phyloP scores from a whole-genome alignment of 1,284 basidiomycete genomes.

The Puccinia coronata region DNA sequence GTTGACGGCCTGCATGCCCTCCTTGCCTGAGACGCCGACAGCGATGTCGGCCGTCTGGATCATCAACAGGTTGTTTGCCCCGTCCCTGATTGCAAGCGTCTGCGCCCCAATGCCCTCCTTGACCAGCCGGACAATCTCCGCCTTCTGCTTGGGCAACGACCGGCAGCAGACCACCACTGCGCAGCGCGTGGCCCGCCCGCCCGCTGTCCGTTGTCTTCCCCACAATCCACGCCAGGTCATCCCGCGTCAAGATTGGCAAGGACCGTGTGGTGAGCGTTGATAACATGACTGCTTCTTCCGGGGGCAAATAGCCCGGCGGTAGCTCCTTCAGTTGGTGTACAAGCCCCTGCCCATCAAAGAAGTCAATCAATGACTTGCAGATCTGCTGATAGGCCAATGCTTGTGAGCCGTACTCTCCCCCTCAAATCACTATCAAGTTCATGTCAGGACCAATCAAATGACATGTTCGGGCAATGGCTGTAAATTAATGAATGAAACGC shows the following conservation, averaged over 20 bases:
- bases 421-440: slow-evolving; percentile 89
- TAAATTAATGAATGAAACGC: too few relatives aligned
- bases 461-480: slow-evolving; percentile 92
- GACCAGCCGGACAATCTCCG: slow-evolving; percentile 83
- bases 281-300: too few relatives aligned
- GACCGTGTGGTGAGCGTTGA: neutral
- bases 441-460: slow-evolving; percentile 86
- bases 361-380: slow-evolving; percentile 74
- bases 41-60: slow-evolving; percentile 95
- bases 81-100: slow-evolving; percentile 93
- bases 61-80: slow-evolving; percentile 94
- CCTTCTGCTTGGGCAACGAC: slow-evolving; percentile 95
- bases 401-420: slow-evolving; percentile 65
- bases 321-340: slow-evolving; percentile 55
- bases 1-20: slow-evolving; percentile 94
- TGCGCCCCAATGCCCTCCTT: slow-evolving; percentile 86
- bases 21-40: slow-evolving; percentile 91
- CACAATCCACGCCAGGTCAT: slow-evolving; percentile 67
- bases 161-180: slow-evolving; percentile 97
- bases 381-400: slow-evolving; percentile 82
- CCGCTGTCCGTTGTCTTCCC: slow-evolving; percentile 81
- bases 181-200: slow-evolving; percentile 86
- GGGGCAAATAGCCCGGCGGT: slow-evolving; percentile 51
- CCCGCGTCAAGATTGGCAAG: neutral
- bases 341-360: slow-evolving; percentile 74